Percentiles rank a stretch among this genome's conserved stretches.
Evolutionary conservation across 176 grass and related monocot genomes (phyloP).

Genomic region (Neostapfia colusana): DNA sequence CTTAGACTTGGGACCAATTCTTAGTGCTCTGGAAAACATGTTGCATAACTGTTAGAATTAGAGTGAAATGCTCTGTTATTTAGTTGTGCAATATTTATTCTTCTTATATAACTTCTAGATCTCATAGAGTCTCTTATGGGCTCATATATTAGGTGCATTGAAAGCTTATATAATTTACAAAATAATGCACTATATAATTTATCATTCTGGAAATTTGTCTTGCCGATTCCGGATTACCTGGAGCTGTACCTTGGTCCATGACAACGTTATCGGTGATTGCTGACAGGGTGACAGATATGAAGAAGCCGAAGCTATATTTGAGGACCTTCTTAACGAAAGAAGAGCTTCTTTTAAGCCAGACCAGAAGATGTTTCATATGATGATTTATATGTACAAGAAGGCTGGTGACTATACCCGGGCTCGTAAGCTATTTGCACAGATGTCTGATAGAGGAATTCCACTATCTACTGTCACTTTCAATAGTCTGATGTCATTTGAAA

Average conservation of each 20-base stretch:
- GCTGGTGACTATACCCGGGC: constrained; percentile 71
- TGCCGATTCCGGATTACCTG: constrained; percentile 5
- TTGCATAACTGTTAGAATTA: background rate
- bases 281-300: constrained; percentile 68
- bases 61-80: background rate
- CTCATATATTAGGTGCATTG: background rate
- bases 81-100: background rate
- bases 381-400: constrained; percentile 99
- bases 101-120: background rate
- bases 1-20: background rate
- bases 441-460: constrained; percentile 77
- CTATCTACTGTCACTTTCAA: constrained; percentile 86
- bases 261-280: constrained; percentile 40
- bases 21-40: background rate
- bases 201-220: constrained; percentile 2
- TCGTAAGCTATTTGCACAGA: constrained; percentile 69
- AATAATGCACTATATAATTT: background rate
- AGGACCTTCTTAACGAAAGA: constrained; percentile 77
- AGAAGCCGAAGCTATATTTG: constrained; percentile 74
- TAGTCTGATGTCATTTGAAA: constrained; percentile 96
- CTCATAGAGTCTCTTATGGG: background rate
- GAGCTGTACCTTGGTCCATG: constrained; percentile 1
- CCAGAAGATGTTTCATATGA: constrained; percentile 99
- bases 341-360: constrained; percentile 81
- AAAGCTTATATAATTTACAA: background rate